Percentiles rank a stretch among this genome's conserved stretches.
These are phyloP conservation scores for Fraxinus xanthoxyloides DNA, from an alignment of 305 asterid genomes.

Conservation along the genomic window DNA sequence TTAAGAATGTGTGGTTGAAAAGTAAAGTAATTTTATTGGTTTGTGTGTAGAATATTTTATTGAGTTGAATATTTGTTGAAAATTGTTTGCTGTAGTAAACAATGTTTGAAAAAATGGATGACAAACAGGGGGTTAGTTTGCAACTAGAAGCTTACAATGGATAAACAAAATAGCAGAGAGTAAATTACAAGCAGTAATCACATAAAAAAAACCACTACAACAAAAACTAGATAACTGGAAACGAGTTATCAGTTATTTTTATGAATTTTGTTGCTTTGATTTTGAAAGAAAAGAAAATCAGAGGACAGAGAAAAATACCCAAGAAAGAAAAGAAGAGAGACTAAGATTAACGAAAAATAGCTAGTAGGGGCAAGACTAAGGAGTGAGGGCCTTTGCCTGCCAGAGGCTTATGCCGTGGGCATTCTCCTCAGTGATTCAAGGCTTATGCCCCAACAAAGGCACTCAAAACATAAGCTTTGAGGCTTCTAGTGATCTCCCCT, in stretches of 20 bases:
- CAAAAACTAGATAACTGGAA: background rate
- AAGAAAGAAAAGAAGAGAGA: background rate
- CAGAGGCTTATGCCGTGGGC: background rate
- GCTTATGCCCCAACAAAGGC: background rate
- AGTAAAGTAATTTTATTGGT: no score
- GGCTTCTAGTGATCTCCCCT: background rate
- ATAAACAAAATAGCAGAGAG: background rate
- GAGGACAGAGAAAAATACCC: background rate
- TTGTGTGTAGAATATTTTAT: no score
- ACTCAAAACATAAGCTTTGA: background rate
- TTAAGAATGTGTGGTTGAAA: no score
- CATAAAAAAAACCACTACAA: background rate
- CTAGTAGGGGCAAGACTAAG: background rate
- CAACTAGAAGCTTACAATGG: background rate
- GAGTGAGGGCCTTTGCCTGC: background rate
- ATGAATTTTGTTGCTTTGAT: background rate
- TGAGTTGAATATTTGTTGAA: no score
- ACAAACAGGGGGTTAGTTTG: no score
- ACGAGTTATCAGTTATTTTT: background rate
- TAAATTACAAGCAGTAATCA: background rate
- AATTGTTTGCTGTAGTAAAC: no score
- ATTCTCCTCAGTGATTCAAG: background rate
- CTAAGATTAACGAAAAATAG: background rate
- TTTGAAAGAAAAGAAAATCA: background rate
- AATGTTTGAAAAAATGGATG: no score